Conservation (phyloP, 495 filamentous ascomycete species). For the Penicillium egyptiacum region DNA sequence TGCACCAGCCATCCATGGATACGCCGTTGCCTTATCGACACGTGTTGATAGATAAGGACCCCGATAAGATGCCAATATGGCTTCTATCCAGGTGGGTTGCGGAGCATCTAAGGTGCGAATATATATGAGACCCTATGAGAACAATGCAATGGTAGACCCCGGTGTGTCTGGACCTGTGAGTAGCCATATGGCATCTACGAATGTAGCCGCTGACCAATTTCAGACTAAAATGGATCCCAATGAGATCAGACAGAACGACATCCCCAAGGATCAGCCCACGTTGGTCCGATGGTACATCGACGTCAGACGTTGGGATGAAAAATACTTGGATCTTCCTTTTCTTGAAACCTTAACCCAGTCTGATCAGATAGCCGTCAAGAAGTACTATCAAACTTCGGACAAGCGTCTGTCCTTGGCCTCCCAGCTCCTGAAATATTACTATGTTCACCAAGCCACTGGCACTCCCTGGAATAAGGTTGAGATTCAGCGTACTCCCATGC, state of each 20-base stretch:
- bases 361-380: constrained; percentile 38
- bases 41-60: constrained; percentile 2
- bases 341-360: constrained; percentile 34
- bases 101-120: neutral
- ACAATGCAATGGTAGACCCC: neutral
- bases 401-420: constrained; percentile 63
- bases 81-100: neutral
- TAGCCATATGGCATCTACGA: too few species aligned
- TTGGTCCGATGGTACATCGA: constrained; percentile 48
- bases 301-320: constrained; percentile 35
- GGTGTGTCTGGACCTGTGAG: neutral
- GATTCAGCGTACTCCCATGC: constrained; percentile 59
- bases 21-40: neutral
- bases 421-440: constrained; percentile 74
- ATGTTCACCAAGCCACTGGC: constrained; percentile 60
- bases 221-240: constrained; percentile 16
- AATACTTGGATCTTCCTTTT: constrained; percentile 36
- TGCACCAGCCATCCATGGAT: neutral
- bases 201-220: neutral
- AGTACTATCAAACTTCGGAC: constrained; percentile 43
- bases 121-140: neutral
- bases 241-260: constrained; percentile 15
- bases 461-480: constrained; percentile 65
- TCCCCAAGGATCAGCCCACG: constrained; percentile 18
- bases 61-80: constrained; percentile 11